A percentile compares a stretch with the other conserved stretches of the same genome.
phyloP scores from a whole-genome alignment of 192 early-diverging fungal species.

The Linnemannia hyalina region DNA sequence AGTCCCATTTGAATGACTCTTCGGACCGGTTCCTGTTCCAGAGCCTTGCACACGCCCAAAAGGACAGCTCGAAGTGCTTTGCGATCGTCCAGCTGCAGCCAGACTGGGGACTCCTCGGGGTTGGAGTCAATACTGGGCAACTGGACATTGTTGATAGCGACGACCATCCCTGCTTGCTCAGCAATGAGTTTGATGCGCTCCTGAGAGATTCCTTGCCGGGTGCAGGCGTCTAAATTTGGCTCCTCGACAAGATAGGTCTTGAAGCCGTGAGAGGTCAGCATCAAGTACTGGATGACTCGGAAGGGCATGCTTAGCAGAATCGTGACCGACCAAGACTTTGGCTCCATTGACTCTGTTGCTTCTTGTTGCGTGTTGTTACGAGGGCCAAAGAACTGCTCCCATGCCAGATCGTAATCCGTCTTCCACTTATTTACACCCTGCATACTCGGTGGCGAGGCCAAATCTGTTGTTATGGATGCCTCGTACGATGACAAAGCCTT shows the following conservation, averaged over 20 bases:
- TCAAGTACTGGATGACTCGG: constrained; percentile 16
- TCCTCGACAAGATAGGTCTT: constrained; percentile 28
- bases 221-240: constrained; percentile 11
- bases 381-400: not conserved
- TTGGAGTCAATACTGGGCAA: not conserved
- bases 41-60: constrained; percentile 11
- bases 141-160: constrained; percentile 3
- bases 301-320: constrained; percentile 23
- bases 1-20: not conserved
- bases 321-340: not conserved
- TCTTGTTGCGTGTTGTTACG: not conserved
- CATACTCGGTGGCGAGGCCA: not conserved
- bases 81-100: constrained; percentile 19
- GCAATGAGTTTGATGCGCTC: constrained; percentile 3
- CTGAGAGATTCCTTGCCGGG: not conserved
- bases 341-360: not conserved
- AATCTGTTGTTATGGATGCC: not conserved
- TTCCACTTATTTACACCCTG: not conserved
- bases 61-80: constrained; percentile 13
- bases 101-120: constrained; percentile 10
- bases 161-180: not conserved
- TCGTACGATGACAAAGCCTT: not conserved
- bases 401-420: constrained; percentile 21
- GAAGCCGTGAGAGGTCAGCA: constrained; percentile 21
- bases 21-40: constrained; percentile 9